Evolutionary conservation across 768 basidiomycete genomes (phyloP).

Genomic region (Dacryopinax spathularia): DNA sequence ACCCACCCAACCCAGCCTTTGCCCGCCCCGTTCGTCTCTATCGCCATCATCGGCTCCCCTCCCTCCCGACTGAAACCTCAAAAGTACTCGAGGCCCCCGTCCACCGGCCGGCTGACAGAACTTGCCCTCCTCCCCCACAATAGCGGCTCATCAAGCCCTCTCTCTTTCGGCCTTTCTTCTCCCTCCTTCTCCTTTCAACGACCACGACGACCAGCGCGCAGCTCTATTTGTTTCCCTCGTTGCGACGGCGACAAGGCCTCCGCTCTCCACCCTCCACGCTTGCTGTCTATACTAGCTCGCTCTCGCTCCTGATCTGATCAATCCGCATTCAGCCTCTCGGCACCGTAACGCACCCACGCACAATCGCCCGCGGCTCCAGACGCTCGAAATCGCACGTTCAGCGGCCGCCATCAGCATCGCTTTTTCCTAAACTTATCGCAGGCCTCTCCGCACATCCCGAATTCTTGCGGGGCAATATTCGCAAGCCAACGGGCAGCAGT

Average conservation of each 20-base stretch:
- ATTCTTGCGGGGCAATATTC: neutral
- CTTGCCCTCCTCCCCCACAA: neutral
- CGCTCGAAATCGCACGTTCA: neutral
- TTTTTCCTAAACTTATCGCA: neutral
- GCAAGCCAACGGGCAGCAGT: neutral
- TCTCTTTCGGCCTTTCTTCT: neutral
- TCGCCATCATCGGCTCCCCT: neutral
- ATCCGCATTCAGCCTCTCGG: neutral
- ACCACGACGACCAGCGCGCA: neutral
- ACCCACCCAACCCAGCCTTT: neutral
- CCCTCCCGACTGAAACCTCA: neutral
- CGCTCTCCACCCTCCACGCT: neutral
- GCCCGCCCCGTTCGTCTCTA: neutral
- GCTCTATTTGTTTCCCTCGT: neutral
- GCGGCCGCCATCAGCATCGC: neutral
- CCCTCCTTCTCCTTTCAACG: neutral
- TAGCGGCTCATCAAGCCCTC: neutral
- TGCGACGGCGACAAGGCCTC: constrained; percentile 1
- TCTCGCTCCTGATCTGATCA: neutral
- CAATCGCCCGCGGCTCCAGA: neutral
- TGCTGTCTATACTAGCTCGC: neutral
- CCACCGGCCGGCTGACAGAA: neutral
- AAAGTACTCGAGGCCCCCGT: neutral
- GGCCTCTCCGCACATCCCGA: neutral
- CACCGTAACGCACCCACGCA: neutral